Percentiles rank a stretch among this genome's conserved stretches.
phyloP scores from a whole-genome alignment of 2,329 filamentous ascomycete species.

The Colletotrichum sidae region DNA sequence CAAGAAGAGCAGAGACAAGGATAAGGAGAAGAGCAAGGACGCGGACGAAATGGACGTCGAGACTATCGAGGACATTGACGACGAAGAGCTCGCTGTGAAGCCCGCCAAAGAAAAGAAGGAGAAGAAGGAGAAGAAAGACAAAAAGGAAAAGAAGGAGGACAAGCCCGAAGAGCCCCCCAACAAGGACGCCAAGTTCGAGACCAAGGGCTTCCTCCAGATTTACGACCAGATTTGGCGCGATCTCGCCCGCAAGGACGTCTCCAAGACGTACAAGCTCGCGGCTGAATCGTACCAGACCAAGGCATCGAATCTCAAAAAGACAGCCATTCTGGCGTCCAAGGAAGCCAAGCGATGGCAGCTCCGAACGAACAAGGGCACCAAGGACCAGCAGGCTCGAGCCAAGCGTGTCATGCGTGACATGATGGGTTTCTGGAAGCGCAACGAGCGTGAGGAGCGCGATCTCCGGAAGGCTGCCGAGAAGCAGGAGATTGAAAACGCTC shows the following conservation, averaged over 20 bases:
- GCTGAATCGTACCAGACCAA: conserved; percentile 87
- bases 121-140: conserved; percentile 58
- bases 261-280: conserved; percentile 91
- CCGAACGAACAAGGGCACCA: conserved; percentile 97
- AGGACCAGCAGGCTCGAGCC: conserved; percentile 94
- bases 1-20: conserved; percentile 61
- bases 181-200: conserved; percentile 77
- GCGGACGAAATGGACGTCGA: conserved; percentile 52
- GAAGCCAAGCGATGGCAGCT: conserved; percentile 98
- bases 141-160: conserved; percentile 57
- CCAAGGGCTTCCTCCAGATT: conserved; percentile 95
- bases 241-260: conserved; percentile 91
- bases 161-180: conserved; percentile 63
- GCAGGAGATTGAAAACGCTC: conserved; percentile 95
- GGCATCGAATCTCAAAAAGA: conserved; percentile 97
- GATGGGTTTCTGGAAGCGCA: conserved; percentile 99
- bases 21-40: conserved; percentile 54
- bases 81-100: conserved; percentile 51
- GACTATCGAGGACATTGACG: conserved; percentile 46
- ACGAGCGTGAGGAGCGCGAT: conserved; percentile 96
- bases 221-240: conserved; percentile 98
- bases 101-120: conserved; percentile 57
- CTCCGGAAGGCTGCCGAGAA: conserved; percentile 93
- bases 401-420: conserved; percentile 99
- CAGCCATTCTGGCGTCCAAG: conserved; percentile 94